These are phyloP conservation scores for Boletus sp. DNA, from an alignment of 768 basidiomycete genomes.

Conservation along the genomic window DNA sequence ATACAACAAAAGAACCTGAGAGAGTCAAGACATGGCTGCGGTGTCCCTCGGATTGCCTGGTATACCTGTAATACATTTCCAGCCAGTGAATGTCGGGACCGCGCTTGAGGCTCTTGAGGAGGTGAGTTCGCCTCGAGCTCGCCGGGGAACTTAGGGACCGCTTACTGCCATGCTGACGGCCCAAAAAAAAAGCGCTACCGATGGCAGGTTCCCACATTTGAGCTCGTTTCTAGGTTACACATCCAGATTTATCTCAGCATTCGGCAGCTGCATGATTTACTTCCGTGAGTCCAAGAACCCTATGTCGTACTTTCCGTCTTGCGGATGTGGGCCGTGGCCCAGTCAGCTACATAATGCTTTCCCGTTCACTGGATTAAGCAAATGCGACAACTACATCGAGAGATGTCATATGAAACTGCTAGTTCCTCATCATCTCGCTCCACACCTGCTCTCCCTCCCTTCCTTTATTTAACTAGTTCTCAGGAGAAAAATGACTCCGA, in stretches of 20 bases:
- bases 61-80: background rate
- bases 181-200: background rate
- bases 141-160: background rate
- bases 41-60: background rate
- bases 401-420: conserved; percentile 9
- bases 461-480: conserved; percentile 10
- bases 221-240: conserved; percentile 14
- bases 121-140: conserved; percentile 2
- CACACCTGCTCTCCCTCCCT: conserved; percentile 14
- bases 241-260: conserved; percentile 3
- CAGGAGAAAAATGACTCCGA: conserved; percentile 9
- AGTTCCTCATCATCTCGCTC: conserved; percentile 8
- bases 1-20: background rate
- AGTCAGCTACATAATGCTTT: conserved; percentile 3
- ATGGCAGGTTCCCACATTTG: conserved; percentile 8
- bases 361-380: conserved; percentile 1
- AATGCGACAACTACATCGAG: background rate
- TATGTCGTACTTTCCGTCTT: background rate
- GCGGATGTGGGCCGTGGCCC: conserved; percentile 6
- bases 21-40: background rate
- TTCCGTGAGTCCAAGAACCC: conserved; percentile 1
- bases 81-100: background rate
- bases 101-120: background rate
- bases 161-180: background rate
- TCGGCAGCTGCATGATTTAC: background rate